Percentiles rank a stretch among this genome's conserved stretches.
phyloP scores from a whole-genome alignment of 495 filamentous ascomycete genomes.

The Penicillium bialowiezense region DNA sequence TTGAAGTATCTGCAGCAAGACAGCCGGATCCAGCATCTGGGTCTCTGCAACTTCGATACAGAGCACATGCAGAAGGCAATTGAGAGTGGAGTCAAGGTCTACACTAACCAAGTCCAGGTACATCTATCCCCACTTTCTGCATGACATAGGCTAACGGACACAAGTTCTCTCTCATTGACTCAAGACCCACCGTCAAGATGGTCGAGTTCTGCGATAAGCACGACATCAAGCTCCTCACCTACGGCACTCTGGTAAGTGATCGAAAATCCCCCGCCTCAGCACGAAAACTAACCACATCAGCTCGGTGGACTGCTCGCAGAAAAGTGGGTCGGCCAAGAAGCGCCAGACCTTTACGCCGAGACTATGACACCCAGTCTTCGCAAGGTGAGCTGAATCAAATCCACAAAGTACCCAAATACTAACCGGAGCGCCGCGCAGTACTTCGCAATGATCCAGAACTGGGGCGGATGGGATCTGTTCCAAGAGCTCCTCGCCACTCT shows the following conservation, averaged over 20 bases:
- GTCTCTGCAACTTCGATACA: slow-evolving; percentile 45
- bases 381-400: slow-evolving; percentile 10
- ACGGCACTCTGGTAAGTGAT: slow-evolving; percentile 31
- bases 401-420: not conserved
- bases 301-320: slow-evolving; percentile 42
- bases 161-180: slow-evolving; percentile 42
- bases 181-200: slow-evolving; percentile 33
- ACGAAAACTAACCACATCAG: slow-evolving; percentile 10
- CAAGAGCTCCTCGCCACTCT: slow-evolving; percentile 30
- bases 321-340: slow-evolving; percentile 33
- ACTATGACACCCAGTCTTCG: slow-evolving; percentile 43
- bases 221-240: slow-evolving; percentile 41
- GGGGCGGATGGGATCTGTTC: slow-evolving; percentile 22
- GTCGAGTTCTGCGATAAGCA: slow-evolving; percentile 31
- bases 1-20: slow-evolving; percentile 30
- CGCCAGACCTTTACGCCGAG: slow-evolving; percentile 33
- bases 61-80: slow-evolving; percentile 32
- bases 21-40: slow-evolving; percentile 28
- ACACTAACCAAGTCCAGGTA: slow-evolving; percentile 45
- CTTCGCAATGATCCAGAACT: slow-evolving; percentile 36
- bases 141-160: not conserved
- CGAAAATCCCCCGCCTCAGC: slow-evolving; percentile 14
- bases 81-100: slow-evolving; percentile 26
- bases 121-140: not conserved
- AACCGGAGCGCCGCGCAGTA: slow-evolving; percentile 26